Evolutionary conservation across 768 basidiomycete species (phyloP).

Genomic region (Amanita pallidorosea): DNA sequence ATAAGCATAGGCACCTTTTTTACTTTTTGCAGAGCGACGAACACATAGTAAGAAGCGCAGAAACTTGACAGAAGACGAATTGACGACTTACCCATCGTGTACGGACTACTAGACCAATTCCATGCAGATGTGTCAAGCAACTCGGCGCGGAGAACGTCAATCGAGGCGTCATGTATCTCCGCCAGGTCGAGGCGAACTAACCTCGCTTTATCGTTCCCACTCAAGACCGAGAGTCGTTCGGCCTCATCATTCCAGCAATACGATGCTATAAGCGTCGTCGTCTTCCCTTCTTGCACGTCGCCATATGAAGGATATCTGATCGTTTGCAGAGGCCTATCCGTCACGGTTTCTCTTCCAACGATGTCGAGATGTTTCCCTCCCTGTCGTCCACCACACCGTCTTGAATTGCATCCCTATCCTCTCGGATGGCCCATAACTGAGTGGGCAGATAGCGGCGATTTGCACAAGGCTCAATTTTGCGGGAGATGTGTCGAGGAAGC

Average conservation of each 20-base stretch:
- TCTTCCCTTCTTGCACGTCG: neutral
- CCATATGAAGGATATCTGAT: slow-evolving; percentile 30
- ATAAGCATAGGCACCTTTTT: slow-evolving; percentile 20
- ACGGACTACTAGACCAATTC: neutral
- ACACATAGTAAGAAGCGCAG: neutral
- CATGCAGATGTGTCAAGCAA: neutral
- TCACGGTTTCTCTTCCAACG: slow-evolving; percentile 20
- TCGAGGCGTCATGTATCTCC: neutral
- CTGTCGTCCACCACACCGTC: slow-evolving; percentile 31
- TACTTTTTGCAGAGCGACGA: neutral
- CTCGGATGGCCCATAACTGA: slow-evolving; percentile 21
- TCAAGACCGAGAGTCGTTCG: neutral
- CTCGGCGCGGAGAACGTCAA: neutral
- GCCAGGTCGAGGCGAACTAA: neutral
- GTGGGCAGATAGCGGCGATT: slow-evolving; percentile 17
- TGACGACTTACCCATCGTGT: neutral
- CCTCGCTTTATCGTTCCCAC: neutral
- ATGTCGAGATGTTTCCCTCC: slow-evolving; percentile 14
- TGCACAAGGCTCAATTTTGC: slow-evolving; percentile 18
- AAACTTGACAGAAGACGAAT: neutral
- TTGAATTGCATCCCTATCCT: slow-evolving; percentile 35
- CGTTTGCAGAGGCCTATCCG: slow-evolving; percentile 20
- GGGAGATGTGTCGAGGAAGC: slow-evolving; percentile 15
- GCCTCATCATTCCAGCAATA: neutral
- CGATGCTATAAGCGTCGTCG: neutral